Evolutionary conservation across 2,329 filamentous ascomycete genomes (phyloP), one percentile per base, ranked within the genome.

Genomic region (Colletotrichum cuscutae): DNA sequence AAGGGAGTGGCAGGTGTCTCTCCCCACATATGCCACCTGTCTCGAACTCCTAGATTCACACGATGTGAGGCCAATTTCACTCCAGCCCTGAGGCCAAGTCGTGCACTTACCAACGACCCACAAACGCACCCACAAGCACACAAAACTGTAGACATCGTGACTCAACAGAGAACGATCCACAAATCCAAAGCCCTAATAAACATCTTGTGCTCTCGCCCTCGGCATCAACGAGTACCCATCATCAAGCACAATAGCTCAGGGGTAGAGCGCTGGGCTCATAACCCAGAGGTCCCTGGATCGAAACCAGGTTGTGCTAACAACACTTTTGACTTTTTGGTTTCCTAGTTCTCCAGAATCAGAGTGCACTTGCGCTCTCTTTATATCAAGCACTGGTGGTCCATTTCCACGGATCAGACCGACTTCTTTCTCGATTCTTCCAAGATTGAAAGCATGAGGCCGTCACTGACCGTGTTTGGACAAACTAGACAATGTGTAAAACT

Each of bases 181-280:
- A 37, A 7, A 9, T 28, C 9, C 13, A 22, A 9, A 57, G 15
- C 62, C 62, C 24, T 65, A 65, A 65, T 65, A 6, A 6, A 0
- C 12, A 5, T 6, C 22, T 9, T 57, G 32, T 6, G 15, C 2
- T 35, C 13, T 3, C 0, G 1, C 0, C 0, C 9, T 2, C 3
- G 0, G 0, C 22, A 56, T 22, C 32, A 30, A 57, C 0, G 2
- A 56, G 2, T 30, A 26, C 32, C 35, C 30, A 49, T 28, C 1
- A 26, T 49, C 53, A 71, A 71, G 68, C 68, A 71, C 68, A 67
- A 67, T 71, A 71, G 68, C 68, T 71, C 68, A 71, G 68, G 68
- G 68, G 68, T 67, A 70, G 68, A 70, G 68, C 68, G 68, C 68
- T 70, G 68, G 68, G 68, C 68, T 70, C 68, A 70, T 70, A 70